phyloP scores from a whole-genome alignment of 1,139 yeast genomes.

The Lodderomyces theae region DNA sequence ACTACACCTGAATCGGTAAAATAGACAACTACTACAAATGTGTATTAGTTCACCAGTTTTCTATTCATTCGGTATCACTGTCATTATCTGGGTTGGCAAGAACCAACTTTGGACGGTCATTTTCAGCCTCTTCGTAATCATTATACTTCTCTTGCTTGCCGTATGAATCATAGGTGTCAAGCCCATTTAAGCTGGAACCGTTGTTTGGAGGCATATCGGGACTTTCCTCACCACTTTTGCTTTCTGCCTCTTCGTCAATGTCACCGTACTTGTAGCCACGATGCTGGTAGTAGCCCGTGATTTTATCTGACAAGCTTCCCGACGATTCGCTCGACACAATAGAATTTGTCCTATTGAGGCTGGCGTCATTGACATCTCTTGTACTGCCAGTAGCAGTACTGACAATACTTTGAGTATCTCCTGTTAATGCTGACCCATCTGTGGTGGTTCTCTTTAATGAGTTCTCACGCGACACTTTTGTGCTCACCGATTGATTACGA shows the following conservation, averaged over 20 bases:
- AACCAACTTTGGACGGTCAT: constrained; percentile 48
- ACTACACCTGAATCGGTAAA: too few species aligned
- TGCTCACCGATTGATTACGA: constrained; percentile 8
- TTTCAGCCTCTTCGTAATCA: constrained; percentile 2
- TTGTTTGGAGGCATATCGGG: neutral
- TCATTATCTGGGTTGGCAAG: constrained; percentile 68
- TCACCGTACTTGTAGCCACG: constrained; percentile 36
- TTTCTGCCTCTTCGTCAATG: constrained; percentile 21
- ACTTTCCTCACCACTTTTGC: constrained; percentile 6
- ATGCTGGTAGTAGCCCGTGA: constrained; percentile 44
- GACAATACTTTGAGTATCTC: constrained; percentile 23
- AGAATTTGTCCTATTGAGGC: constrained; percentile 8
- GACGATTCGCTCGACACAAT: constrained; percentile 16
- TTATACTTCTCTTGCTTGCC: constrained; percentile 1
- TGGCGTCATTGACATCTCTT: constrained; percentile 9
- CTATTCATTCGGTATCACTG: constrained; percentile 8
- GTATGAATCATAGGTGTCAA: constrained; percentile 1
- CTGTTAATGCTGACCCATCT: constrained; percentile 21
- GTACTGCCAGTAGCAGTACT: constrained; percentile 9
- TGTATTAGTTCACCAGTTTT: too few species aligned
- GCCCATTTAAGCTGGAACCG: neutral
- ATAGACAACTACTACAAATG: too few species aligned
- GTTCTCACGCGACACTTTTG: constrained; percentile 15
- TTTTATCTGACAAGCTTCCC: constrained; percentile 22
- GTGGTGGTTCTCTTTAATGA: constrained; percentile 34